A percentile compares a stretch with the other conserved stretches of the same genome.
These are phyloP conservation scores for Colletotrichum phormii DNA, from an alignment of 2,329 filamentous ascomycete genomes.

Conservation along the genomic window DNA sequence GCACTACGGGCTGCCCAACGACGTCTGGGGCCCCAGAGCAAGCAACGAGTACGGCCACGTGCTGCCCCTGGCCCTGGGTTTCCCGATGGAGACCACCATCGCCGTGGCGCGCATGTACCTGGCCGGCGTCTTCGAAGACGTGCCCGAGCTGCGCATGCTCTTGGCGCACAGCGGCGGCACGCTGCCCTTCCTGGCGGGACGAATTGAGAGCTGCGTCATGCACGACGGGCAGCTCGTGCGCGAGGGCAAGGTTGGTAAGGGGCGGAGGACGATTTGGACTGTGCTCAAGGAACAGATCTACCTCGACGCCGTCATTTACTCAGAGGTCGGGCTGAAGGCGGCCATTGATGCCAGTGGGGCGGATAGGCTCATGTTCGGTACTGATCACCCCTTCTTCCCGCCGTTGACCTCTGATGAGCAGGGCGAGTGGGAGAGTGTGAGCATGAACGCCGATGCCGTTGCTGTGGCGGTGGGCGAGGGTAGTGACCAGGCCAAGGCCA, in stretches of 20 bases:
- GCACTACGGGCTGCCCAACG: conserved; percentile 86
- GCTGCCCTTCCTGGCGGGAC: conserved; percentile 86
- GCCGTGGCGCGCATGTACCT: conserved; percentile 89
- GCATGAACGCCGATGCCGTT: conserved; percentile 63
- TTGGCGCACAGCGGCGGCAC: conserved; percentile 91
- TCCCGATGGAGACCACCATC: conserved; percentile 93
- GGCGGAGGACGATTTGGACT: conserved; percentile 65
- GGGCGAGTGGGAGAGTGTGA: conserved; percentile 78
- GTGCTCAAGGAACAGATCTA: conserved; percentile 80
- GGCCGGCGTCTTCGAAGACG: conserved; percentile 85
- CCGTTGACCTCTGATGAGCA: conserved; percentile 72
- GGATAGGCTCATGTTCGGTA: conserved; percentile 83
- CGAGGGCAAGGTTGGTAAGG: conserved; percentile 65
- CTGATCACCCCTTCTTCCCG: conserved; percentile 89
- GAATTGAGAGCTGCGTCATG: conserved; percentile 87
- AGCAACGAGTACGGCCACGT: conserved; percentile 84
- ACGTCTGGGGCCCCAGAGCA: conserved; percentile 81
- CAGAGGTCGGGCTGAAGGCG: conserved; percentile 77
- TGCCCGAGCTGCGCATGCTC: conserved; percentile 76
- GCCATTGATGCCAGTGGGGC: conserved; percentile 73
- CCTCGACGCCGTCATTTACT: conserved; percentile 88
- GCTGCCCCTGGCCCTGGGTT: conserved; percentile 85
- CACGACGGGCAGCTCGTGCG: conserved; percentile 83
- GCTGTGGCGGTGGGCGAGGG: conserved; percentile 60
- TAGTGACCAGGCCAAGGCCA: conserved; percentile 58